Percentiles rank a stretch among this genome's conserved stretches.
Conservation (phyloP, 345 rosid genomes). For the Turnera subulata region DNA sequence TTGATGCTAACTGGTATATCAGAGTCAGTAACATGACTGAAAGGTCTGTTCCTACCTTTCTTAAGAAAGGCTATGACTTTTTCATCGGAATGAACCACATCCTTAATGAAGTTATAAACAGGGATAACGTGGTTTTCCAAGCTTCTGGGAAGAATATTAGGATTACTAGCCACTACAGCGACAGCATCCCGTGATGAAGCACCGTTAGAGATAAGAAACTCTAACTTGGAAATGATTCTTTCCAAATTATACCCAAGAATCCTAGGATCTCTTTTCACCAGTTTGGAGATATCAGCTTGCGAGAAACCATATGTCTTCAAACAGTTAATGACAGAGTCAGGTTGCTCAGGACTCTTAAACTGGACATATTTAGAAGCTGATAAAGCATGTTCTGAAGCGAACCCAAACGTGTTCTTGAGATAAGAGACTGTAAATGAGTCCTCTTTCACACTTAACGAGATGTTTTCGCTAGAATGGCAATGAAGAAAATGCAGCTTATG, state of each 20-base stretch:
- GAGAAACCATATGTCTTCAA: constrained; percentile 29
- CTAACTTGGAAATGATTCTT: constrained; percentile 28
- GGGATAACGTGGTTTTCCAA: constrained; percentile 13
- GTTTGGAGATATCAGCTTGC: constrained; percentile 12
- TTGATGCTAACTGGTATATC: background rate
- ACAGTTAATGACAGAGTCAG: constrained; percentile 19
- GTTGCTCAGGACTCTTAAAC: constrained; percentile 19
- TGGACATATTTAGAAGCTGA: constrained; percentile 9
- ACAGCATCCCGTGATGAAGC: constrained; percentile 9
- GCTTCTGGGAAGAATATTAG: constrained; percentile 3
- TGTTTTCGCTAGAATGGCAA: background rate
- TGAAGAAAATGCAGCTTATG: too few species aligned
- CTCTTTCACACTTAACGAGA: constrained; percentile 2
- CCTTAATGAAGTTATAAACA: constrained; percentile 7
- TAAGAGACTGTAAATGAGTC: constrained; percentile 32
- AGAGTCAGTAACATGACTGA: background rate
- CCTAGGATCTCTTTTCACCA: constrained; percentile 8
- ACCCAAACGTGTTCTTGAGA: constrained; percentile 30
- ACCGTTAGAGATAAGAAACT: constrained; percentile 21
- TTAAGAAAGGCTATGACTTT: background rate
- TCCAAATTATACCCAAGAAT: constrained; percentile 9
- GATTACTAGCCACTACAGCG: background rate
- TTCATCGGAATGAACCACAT: constrained; percentile 1
- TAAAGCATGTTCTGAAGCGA: constrained; percentile 29
- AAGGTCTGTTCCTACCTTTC: background rate